These are phyloP conservation scores for Nephelium lappaceum DNA, from an alignment of 345 rosid genomes.

Conservation along the genomic window DNA sequence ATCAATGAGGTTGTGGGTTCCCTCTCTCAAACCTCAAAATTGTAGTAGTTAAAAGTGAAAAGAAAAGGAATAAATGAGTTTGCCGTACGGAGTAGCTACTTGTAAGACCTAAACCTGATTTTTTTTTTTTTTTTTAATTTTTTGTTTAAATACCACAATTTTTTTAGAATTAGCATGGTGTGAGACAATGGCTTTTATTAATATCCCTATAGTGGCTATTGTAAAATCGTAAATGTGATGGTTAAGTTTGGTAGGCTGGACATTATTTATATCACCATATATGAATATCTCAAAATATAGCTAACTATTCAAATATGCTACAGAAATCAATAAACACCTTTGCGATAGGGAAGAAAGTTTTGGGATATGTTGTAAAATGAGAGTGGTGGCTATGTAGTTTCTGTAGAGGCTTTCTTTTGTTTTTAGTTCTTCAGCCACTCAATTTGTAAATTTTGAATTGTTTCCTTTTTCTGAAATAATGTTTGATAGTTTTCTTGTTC, in stretches of 20 bases:
- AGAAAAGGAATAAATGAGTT: background rate
- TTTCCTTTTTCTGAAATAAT: background rate
- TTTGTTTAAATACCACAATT: no score
- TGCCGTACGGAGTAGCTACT: background rate
- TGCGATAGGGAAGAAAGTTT: background rate
- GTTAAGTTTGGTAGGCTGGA: background rate
- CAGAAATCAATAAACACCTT: background rate
- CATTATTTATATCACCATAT: background rate
- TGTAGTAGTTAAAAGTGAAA: background rate
- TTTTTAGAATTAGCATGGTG: background rate
- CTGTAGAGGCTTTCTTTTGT: background rate
- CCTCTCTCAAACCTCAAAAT: background rate
- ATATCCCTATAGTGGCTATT: background rate
- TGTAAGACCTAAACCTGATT: background rate
- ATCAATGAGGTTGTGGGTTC: background rate
- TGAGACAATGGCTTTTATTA: background rate
- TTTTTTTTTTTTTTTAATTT: no score
- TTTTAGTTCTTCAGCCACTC: no score
- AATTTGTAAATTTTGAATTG: no score
- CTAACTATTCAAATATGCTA: background rate
- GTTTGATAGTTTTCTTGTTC: background rate
- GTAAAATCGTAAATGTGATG: background rate
- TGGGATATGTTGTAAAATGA: background rate
- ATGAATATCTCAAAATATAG: background rate
- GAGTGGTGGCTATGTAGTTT: background rate